These are phyloP conservation scores for Phytophthora tentaculata DNA, from an alignment of 352 stramenopile species.

Conservation along the genomic window DNA sequence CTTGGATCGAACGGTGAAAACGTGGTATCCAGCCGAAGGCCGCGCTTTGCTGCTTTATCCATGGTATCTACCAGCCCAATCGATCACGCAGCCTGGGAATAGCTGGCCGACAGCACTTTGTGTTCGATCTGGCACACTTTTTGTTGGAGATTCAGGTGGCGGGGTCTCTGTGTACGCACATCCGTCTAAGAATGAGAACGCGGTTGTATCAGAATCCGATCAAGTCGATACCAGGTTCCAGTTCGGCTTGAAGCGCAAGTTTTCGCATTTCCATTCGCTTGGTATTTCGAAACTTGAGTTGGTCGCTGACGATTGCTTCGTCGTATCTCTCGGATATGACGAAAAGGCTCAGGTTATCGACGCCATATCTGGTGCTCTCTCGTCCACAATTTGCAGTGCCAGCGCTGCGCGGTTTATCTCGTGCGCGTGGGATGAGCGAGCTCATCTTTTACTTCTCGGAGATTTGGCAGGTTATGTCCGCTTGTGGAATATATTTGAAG, in stretches of 20 bases:
- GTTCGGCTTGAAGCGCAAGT: conserved; percentile 71
- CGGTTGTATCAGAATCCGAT: conserved; percentile 7
- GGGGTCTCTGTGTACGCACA: conserved; percentile 67
- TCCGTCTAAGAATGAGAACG: conserved; percentile 1
- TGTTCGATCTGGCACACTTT: conserved; percentile 56
- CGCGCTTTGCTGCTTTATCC: conserved; percentile 71
- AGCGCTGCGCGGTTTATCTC: conserved; percentile 58
- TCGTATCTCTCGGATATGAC: conserved; percentile 80
- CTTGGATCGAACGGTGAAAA: conserved; percentile 69
- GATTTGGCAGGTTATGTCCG: conserved; percentile 58
- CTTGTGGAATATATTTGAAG: conserved; percentile 73
- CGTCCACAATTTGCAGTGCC: conserved; percentile 58
- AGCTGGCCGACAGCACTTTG: conserved; percentile 68
- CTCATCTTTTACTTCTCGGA: conserved; percentile 58
- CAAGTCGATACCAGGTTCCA: conserved; percentile 35
- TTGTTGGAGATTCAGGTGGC: conserved; percentile 69
- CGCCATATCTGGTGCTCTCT: conserved; percentile 61
- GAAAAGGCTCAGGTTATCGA: conserved; percentile 77
- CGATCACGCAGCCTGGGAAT: conserved; percentile 54
- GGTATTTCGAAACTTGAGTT: conserved; percentile 61
- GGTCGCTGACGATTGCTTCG: conserved; percentile 70
- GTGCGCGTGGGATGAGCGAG: conserved; percentile 64
- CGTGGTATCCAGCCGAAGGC: conserved; percentile 66
- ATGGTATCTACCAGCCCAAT: conserved; percentile 69
- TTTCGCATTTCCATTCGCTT: conserved; percentile 68